These are phyloP conservation scores for Cynanchum wilfordii DNA, from an alignment of 257 asterid genomes.

Conservation along the genomic window DNA sequence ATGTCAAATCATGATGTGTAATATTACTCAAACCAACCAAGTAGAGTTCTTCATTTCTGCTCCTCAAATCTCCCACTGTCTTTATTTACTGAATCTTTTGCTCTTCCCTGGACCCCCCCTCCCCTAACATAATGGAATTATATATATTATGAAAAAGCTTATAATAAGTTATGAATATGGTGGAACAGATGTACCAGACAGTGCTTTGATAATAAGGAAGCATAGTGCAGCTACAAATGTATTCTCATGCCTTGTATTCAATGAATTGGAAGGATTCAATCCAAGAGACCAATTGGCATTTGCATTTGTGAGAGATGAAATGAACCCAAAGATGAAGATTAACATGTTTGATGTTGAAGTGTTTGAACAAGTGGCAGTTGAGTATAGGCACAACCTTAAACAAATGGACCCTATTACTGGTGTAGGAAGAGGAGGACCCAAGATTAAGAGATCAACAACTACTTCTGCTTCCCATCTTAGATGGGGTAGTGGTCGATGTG, in stretches of 20 bases:
- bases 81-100: not conserved
- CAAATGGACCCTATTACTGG: constrained; percentile 23
- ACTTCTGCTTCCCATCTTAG: constrained; percentile 34
- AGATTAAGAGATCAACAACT: constrained; percentile 33
- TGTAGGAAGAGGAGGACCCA: constrained; percentile 28
- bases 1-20: not conserved
- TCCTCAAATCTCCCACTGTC: not conserved
- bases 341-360: constrained; percentile 93
- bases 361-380: constrained; percentile 71
- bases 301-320: constrained; percentile 81
- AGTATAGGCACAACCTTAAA: constrained; percentile 80
- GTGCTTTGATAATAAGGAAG: constrained; percentile 69
- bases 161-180: not conserved
- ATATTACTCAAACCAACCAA: not conserved
- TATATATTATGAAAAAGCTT: not conserved
- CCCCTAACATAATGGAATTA: not conserved
- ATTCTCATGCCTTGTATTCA: constrained; percentile 78
- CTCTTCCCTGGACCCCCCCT: not conserved
- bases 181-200: constrained; percentile 84
- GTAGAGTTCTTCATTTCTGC: not conserved
- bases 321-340: constrained; percentile 49
- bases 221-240: constrained; percentile 51
- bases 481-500: constrained; percentile 46
- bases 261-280: constrained; percentile 83
- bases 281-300: constrained; percentile 87